Evolutionary conservation across 2,329 filamentous ascomycete genomes (phyloP).

Genomic region (Neophaeococcomyces mojaviensis): DNA sequence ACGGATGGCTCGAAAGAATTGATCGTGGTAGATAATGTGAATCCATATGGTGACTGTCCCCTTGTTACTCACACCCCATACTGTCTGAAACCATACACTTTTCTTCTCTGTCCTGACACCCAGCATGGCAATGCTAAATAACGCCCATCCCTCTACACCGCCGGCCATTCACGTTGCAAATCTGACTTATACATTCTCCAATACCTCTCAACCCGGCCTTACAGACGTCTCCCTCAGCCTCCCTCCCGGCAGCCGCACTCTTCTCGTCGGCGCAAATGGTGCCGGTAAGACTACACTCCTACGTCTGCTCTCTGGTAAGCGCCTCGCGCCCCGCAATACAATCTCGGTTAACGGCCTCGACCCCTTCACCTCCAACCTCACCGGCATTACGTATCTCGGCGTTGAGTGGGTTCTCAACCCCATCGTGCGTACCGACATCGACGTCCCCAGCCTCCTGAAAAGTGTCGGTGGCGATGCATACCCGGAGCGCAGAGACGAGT

Average conservation of each 20-base stretch:
- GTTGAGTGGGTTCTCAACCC: slow-evolving; percentile 97
- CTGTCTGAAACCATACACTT: too few relatives aligned
- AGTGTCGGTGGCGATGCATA: slow-evolving; percentile 83
- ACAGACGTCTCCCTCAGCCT: slow-evolving; percentile 65
- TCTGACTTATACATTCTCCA: slow-evolving; percentile 83
- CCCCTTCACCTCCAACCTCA: slow-evolving; percentile 81
- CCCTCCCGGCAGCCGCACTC: slow-evolving; percentile 74
- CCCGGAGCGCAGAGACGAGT: slow-evolving; percentile 72
- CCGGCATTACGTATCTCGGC: slow-evolving; percentile 94
- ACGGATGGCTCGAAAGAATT: too few relatives aligned
- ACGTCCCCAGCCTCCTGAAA: slow-evolving; percentile 73
- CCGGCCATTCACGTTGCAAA: slow-evolving; percentile 61
- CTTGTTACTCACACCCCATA: too few relatives aligned
- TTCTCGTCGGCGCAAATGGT: slow-evolving; percentile 90
- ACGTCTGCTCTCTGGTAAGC: slow-evolving; percentile 88
- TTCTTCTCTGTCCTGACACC: too few relatives aligned
- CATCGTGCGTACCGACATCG: slow-evolving; percentile 91
- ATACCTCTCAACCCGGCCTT: slow-evolving; percentile 67
- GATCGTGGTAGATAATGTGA: too few relatives aligned
- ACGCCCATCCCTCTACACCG: slow-evolving; percentile 29
- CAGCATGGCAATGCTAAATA: neutral
- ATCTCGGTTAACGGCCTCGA: slow-evolving; percentile 77
- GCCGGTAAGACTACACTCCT: slow-evolving; percentile 96
- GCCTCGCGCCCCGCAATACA: slow-evolving; percentile 68
- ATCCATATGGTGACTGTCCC: too few relatives aligned